Base-by-base conservation (phyloP, 2,329 filamentous ascomycete genomes). In the Simplicillium aogashimaense region DNA sequence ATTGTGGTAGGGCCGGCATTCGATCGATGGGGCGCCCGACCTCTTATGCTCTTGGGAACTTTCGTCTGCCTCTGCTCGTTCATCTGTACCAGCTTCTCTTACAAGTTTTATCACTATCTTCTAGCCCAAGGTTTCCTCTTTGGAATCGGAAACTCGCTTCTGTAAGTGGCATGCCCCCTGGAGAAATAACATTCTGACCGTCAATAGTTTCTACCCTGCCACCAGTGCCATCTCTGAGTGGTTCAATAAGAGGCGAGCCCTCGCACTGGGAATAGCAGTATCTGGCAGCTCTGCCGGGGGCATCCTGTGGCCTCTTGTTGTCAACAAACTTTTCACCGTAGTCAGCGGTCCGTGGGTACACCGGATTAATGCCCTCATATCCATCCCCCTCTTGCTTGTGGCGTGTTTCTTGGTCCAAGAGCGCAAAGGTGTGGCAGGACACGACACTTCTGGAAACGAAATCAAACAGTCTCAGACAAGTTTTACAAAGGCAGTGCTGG, bases 101-200 rank as follows among this genome's bases (percentile, higher is more conserved):
- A 38, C 5, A 42, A 51, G 3, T 67, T 59, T 43, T 63, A 53
- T 42, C 63, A 67, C 36, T 43, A 61, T 6, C 45, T 69, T 1
- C 42, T 66, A 2, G 47, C 58, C 1, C 65, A 69, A 39, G 65
- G 68, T 1, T 42, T 65, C 16, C 59, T 64, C 12, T 52, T 64
- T 20, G 67, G 67, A 2, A 40, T 66, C 12, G 63, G 63, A 11
- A 59, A 55, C 39, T 59, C 64, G 12, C 51, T 63, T 35, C 37
- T 63, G 43, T 65, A 53, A 42, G 50, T 41, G 36, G 16, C 12
- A n/a, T 9, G 6, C 4, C 12, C 17, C 10, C 16, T 5, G 10
- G 15, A 4, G 18, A 25, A 11, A 25, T 6, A 28, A 20, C 11
- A 15, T 14, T 28, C 39, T 34, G 28, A 40, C 15, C 6, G 15